Evolutionary conservation across 192 early-diverging fungal genomes (phyloP).

Genomic region (Glomus cerebriforme): DNA sequence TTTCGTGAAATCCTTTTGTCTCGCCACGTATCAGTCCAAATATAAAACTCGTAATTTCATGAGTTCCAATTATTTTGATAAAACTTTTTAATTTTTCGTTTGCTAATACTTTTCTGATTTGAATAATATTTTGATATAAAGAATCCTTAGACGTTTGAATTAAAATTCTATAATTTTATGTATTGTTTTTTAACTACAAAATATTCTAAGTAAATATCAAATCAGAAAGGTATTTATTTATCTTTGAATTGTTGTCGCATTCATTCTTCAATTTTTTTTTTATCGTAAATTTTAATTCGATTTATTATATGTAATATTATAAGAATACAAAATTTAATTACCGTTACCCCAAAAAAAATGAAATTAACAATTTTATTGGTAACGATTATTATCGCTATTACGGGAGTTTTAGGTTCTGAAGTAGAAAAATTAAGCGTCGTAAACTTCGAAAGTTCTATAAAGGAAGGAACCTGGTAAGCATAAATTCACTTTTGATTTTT

Average conservation of each 20-base stretch:
- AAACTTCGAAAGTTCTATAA: not conserved
- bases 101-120: too few species aligned
- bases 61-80: too few species aligned
- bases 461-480: not conserved
- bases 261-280: too few species aligned
- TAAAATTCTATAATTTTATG: too few species aligned
- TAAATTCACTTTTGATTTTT: not conserved
- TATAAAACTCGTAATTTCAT: too few species aligned
- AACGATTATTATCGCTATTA: not conserved
- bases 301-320: not conserved
- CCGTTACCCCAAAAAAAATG: slow-evolving; percentile 1
- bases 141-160: too few species aligned
- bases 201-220: not conserved
- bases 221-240: not conserved
- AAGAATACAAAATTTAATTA: not conserved
- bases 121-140: too few species aligned
- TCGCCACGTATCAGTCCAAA: too few species aligned
- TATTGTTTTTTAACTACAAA: too few species aligned
- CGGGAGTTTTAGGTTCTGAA: not conserved
- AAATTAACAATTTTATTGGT: not conserved
- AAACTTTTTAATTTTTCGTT: too few species aligned
- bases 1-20: too few species aligned
- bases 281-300: not conserved
- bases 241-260: not conserved
- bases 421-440: not conserved